Conservation (phyloP, 192 early-diverging fungal genomes). For the Hyaloraphidium curvatum region DNA sequence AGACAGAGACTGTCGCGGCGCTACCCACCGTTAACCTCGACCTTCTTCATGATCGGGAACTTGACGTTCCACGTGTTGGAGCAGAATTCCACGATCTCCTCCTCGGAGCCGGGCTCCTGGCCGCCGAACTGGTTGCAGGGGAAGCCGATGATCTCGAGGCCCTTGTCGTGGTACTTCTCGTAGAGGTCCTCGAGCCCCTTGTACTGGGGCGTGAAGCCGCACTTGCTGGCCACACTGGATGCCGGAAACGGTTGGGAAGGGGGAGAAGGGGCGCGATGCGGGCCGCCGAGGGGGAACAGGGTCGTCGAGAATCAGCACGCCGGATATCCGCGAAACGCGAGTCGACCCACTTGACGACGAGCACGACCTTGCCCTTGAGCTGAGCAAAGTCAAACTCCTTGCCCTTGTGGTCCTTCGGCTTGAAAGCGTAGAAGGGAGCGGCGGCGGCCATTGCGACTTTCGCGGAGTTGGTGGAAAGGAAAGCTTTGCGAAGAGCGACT, state of each 20-base stretch:
- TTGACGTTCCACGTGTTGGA: slow-evolving; percentile 21
- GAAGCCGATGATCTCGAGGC: slow-evolving; percentile 72
- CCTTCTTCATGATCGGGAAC: slow-evolving; percentile 77
- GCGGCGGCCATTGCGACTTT: too few relatives aligned
- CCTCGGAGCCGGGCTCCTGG: slow-evolving; percentile 36
- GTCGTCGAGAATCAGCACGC: slow-evolving; percentile 75
- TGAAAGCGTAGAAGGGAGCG: too few relatives aligned
- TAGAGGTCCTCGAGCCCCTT: slow-evolving; percentile 39
- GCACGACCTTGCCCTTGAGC: slow-evolving; percentile 50
- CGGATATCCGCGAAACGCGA: too few relatives aligned
- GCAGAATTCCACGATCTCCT: slow-evolving; percentile 6
- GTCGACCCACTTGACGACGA: slow-evolving; percentile 82
- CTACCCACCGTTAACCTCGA: slow-evolving; percentile 78
- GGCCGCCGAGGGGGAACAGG: neutral
- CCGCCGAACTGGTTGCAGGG: slow-evolving; percentile 75
- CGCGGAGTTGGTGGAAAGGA: too few relatives aligned
- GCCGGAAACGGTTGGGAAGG: neutral
- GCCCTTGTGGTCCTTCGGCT: too few relatives aligned
- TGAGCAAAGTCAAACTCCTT: slow-evolving; percentile 30
- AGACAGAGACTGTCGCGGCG: too few relatives aligned
- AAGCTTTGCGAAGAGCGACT: too few relatives aligned
- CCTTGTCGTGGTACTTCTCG: slow-evolving; percentile 39
- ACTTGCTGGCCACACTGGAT: neutral
- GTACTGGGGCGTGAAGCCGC: slow-evolving; percentile 8
- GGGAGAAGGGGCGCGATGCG: too few relatives aligned